Evolutionary conservation across 495 filamentous ascomycete genomes (phyloP).

Genomic region (Amniculicola lignicola): DNA sequence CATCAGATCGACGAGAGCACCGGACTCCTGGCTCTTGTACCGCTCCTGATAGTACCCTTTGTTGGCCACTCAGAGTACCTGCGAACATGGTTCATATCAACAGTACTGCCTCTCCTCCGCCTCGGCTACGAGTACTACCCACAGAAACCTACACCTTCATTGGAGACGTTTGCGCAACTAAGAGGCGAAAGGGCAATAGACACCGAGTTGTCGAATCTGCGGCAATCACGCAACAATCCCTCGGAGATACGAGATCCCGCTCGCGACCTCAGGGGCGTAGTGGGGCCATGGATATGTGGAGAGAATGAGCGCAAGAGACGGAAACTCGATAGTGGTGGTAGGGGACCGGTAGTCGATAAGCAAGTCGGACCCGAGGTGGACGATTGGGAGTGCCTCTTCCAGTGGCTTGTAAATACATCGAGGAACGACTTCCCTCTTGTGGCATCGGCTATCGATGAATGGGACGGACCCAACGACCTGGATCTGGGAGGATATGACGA

Average conservation of each 20-base stretch:
- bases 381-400: conserved; percentile 76
- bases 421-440: conserved; percentile 47
- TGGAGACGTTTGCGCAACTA: conserved; percentile 60
- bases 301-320: conserved; percentile 60
- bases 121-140: conserved; percentile 85
- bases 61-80: conserved; percentile 63
- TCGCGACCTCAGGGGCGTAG: conserved; percentile 69
- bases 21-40: conserved; percentile 68
- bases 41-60: conserved; percentile 71
- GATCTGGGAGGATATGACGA: conserved; percentile 70
- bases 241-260: conserved; percentile 41
- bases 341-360: conserved; percentile 2
- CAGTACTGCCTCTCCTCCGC: conserved; percentile 71
- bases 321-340: conserved; percentile 43
- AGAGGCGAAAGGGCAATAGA: conserved; percentile 62
- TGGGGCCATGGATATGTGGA: conserved; percentile 81
- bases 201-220: conserved; percentile 64
- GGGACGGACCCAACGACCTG: conserved; percentile 77
- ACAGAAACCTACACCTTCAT: conserved; percentile 52
- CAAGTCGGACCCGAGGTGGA: conserved; percentile 29
- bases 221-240: conserved; percentile 30
- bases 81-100: conserved; percentile 73
- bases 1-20: conserved; percentile 75
- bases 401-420: conserved; percentile 72
- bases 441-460: conserved; percentile 63